Conservation (phyloP, 768 basidiomycete genomes). For the Termitomyces sp. region DNA sequence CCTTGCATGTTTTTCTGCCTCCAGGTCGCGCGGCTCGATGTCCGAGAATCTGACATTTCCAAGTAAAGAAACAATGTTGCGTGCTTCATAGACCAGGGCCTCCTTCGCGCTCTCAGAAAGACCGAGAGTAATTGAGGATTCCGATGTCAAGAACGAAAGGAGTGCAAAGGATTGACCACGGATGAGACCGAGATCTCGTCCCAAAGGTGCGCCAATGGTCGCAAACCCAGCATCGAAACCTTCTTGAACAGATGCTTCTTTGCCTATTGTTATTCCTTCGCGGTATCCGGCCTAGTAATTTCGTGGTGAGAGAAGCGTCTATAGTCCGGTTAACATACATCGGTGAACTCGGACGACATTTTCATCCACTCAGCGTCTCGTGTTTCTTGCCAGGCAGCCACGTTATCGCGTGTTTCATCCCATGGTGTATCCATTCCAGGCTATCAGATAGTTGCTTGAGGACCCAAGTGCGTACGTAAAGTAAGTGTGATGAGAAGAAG, state of each 20-base stretch:
- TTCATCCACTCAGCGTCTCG: constrained; percentile 62
- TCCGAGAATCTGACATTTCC: constrained; percentile 61
- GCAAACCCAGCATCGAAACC: constrained; percentile 91
- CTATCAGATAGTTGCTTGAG: background rate
- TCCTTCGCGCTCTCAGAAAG: constrained; percentile 8
- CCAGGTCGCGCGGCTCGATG: constrained; percentile 68
- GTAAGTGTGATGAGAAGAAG: too few relatives aligned
- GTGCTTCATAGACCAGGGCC: constrained; percentile 36
- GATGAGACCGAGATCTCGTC: constrained; percentile 71
- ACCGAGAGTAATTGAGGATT: background rate
- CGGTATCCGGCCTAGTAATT: constrained; percentile 80
- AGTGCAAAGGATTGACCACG: constrained; percentile 69
- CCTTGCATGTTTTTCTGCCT: constrained; percentile 73
- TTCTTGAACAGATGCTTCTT: constrained; percentile 78
- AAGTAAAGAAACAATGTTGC: constrained; percentile 52
- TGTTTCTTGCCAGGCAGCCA: constrained; percentile 15
- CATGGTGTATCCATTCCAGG: constrained; percentile 51
- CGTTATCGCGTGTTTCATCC: constrained; percentile 40
- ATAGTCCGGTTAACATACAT: constrained; percentile 36
- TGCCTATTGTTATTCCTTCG: constrained; percentile 94
- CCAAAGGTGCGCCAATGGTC: constrained; percentile 63
- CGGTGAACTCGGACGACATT: constrained; percentile 65
- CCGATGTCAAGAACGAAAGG: constrained; percentile 46
- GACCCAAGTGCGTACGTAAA: too few relatives aligned
- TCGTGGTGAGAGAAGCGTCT: background rate